Percentiles rank a stretch among this genome's conserved stretches.
These are phyloP conservation scores for Suhomyces taliae DNA, from an alignment of 1,139 yeast genomes.

Conservation along the genomic window DNA sequence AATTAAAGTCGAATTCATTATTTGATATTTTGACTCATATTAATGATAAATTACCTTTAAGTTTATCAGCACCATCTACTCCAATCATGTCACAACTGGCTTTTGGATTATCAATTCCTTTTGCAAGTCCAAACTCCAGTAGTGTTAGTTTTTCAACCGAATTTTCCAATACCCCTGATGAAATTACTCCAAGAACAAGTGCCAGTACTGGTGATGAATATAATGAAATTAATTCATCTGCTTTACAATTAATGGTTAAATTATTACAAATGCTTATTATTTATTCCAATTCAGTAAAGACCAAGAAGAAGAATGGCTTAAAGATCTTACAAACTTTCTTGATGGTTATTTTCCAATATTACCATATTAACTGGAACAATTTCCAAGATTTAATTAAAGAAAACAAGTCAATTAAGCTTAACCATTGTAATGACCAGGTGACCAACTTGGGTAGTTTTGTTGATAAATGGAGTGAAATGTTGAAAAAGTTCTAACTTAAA, in stretches of 20 bases:
- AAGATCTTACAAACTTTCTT: slow-evolving; percentile 38
- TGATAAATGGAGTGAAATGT: slow-evolving; percentile 39
- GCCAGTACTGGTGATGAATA: slow-evolving; percentile 7
- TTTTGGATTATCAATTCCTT: slow-evolving; percentile 3
- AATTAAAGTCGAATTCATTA: slow-evolving; percentile 29
- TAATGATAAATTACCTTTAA: slow-evolving; percentile 44
- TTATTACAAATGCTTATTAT: slow-evolving; percentile 39
- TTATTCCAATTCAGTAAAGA: slow-evolving; percentile 38
- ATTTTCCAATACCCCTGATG: slow-evolving; percentile 4
- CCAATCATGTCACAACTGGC: slow-evolving; percentile 31
- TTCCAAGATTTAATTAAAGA: slow-evolving; percentile 32
- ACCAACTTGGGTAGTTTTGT: slow-evolving; percentile 39
- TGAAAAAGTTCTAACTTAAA: slow-evolving; percentile 15
- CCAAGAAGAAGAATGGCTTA: slow-evolving; percentile 30
- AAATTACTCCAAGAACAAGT: slow-evolving; percentile 10
- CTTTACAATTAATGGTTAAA: slow-evolving; percentile 28
- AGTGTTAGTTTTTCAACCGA: slow-evolving; percentile 5
- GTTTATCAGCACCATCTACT: slow-evolving; percentile 48
- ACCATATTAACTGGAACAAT: slow-evolving; percentile 47
- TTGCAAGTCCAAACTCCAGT: slow-evolving; percentile 9
- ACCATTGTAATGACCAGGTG: slow-evolving; percentile 34
- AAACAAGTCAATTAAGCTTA: slow-evolving; percentile 41
- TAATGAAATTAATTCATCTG: slow-evolving; percentile 23
- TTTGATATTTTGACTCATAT: slow-evolving; percentile 40
- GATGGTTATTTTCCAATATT: slow-evolving; percentile 36